Evolutionary conservation across 1,284 basidiomycete genomes (phyloP).

Genomic region (Apiotrichum porosum): DNA sequence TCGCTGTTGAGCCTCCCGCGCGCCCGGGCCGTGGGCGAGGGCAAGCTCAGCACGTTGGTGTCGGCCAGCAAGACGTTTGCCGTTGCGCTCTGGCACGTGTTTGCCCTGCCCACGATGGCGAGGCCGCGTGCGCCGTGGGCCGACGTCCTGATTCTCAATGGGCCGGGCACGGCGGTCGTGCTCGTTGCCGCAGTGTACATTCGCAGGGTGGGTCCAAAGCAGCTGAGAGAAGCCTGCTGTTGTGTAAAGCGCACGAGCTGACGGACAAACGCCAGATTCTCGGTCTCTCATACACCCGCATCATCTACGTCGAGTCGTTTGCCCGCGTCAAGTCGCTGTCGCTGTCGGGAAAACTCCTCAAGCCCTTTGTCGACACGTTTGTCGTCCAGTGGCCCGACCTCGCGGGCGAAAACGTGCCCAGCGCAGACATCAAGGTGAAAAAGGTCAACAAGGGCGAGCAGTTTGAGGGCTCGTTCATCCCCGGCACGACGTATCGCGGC

Average conservation of each 20-base stretch:
- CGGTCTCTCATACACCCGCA: constrained; percentile 63
- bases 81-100: constrained; percentile 57
- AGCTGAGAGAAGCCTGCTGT: constrained; percentile 52
- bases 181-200: constrained; percentile 69
- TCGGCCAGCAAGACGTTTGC: constrained; percentile 62
- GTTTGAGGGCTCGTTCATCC: too few relatives aligned
- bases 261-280: constrained; percentile 60
- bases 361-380: constrained; percentile 77
- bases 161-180: constrained; percentile 88
- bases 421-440: not conserved
- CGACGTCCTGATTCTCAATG: constrained; percentile 84
- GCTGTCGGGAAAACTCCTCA: constrained; percentile 75
- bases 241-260: too few relatives aligned
- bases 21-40: constrained; percentile 77
- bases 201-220: constrained; percentile 60
- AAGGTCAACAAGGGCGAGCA: not conserved
- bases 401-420: constrained; percentile 32
- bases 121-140: constrained; percentile 52
- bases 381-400: constrained; percentile 79
- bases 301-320: constrained; percentile 93
- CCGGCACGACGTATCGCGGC: constrained; percentile 13
- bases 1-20: constrained; percentile 67
- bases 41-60: constrained; percentile 61
- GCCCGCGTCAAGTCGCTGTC: constrained; percentile 80
- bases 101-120: constrained; percentile 52